A percentile compares a stretch with the other conserved stretches of the same genome.
Conservation (phyloP, 1,139 yeast genomes). For the Taphrina communis region DNA sequence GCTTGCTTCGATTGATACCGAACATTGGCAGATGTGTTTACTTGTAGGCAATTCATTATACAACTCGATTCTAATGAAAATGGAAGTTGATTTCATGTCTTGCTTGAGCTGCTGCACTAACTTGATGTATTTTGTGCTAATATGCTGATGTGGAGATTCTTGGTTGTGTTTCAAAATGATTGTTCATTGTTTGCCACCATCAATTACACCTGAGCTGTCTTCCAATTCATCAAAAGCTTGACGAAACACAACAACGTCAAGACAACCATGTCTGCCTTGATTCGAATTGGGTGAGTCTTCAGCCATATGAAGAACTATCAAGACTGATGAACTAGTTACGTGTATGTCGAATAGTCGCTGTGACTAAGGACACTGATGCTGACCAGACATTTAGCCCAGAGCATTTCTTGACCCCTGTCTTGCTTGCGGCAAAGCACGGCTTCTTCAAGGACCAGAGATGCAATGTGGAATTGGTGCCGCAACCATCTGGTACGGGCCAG, state of each 20-base stretch:
- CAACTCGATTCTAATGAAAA: no score
- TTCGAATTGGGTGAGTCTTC: slow-evolving; percentile 14
- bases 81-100: no score
- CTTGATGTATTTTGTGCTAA: background rate
- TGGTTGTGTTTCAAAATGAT: slow-evolving; percentile 3
- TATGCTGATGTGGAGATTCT: background rate
- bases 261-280: slow-evolving; percentile 13
- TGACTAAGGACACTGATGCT: background rate
- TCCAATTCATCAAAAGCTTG: background rate
- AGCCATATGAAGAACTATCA: background rate
- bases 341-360: background rate
- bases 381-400: slow-evolving; percentile 59
- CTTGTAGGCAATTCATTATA: no score
- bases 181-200: slow-evolving; percentile 3
- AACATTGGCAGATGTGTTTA: no score
- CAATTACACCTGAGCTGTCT: background rate
- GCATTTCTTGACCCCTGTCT: slow-evolving; percentile 86
- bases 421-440: slow-evolving; percentile 69
- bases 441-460: slow-evolving; percentile 58
- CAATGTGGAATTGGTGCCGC: slow-evolving; percentile 70
- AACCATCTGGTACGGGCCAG: slow-evolving; percentile 87
- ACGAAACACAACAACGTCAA: background rate
- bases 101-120: background rate
- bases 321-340: slow-evolving; percentile 9
- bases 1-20: no score